These are phyloP conservation scores for Angomonas desouzai DNA, from an alignment of 208 protist species.

Conservation along the genomic window DNA sequence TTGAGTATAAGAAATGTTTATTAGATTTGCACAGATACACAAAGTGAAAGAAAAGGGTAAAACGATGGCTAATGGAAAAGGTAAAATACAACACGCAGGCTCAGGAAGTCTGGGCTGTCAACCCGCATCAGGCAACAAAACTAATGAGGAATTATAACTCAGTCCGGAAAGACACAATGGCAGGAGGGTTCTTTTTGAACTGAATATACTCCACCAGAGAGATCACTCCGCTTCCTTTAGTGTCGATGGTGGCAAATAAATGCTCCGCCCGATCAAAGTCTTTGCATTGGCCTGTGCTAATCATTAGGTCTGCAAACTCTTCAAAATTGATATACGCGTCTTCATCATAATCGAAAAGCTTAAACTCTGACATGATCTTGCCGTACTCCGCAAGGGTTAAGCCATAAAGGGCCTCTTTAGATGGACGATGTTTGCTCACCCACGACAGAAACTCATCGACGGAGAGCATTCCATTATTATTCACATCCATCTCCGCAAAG, in stretches of 20 bases:
- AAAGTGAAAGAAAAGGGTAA: too few relatives aligned
- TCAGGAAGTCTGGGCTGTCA: too few relatives aligned
- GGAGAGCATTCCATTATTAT: slow-evolving; percentile 50
- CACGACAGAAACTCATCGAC: slow-evolving; percentile 73
- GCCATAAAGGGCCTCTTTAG: slow-evolving; percentile 63
- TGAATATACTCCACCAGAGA: slow-evolving; percentile 74
- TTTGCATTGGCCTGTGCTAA: slow-evolving; percentile 37
- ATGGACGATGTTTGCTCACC: slow-evolving; percentile 62
- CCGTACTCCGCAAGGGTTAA: slow-evolving; percentile 79
- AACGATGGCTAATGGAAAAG: too few relatives aligned
- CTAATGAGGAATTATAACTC: slow-evolving; percentile 3
- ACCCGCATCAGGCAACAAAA: too few relatives aligned
- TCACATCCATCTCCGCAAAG: slow-evolving; percentile 74
- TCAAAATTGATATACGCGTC: slow-evolving; percentile 51
- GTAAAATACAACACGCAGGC: too few relatives aligned
- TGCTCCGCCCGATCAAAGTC: slow-evolving; percentile 21
- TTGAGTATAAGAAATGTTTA: too few relatives aligned
- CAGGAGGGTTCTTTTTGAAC: slow-evolving; percentile 34
- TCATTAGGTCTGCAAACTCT: slow-evolving; percentile 57
- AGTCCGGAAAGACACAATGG: neutral
- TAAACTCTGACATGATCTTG: slow-evolving; percentile 84
- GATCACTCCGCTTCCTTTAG: slow-evolving; percentile 37
- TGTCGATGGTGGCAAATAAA: slow-evolving; percentile 61
- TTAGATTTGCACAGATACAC: too few relatives aligned
- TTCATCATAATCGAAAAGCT: slow-evolving; percentile 61